Evolutionary conservation across 2,329 filamentous ascomycete genomes (phyloP).

Genomic region (Xylaria sp.): DNA sequence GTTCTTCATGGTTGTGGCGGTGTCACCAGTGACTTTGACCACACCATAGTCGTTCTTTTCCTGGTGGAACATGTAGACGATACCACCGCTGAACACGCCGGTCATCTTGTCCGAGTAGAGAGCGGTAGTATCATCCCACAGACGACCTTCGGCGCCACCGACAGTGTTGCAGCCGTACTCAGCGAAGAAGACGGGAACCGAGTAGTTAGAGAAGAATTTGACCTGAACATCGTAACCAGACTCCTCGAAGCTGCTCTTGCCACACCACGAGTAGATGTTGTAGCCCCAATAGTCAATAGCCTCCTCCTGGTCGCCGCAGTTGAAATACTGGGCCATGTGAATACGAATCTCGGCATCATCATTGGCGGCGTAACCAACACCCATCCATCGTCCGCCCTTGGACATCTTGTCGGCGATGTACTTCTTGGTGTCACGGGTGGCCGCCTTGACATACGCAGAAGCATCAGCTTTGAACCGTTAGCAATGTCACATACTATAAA

Average conservation of each 20-base stretch:
- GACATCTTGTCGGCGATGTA: slow-evolving; percentile 70
- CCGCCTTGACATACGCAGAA: slow-evolving; percentile 80
- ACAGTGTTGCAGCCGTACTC: slow-evolving; percentile 79
- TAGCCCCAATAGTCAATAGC: slow-evolving; percentile 85
- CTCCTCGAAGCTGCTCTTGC: slow-evolving; percentile 65
- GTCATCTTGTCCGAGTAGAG: slow-evolving; percentile 74
- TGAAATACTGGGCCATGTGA: slow-evolving; percentile 75
- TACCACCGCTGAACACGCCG: slow-evolving; percentile 76
- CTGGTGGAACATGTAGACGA: slow-evolving; percentile 86
- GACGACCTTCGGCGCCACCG: slow-evolving; percentile 58
- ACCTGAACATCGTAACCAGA: slow-evolving; percentile 75
- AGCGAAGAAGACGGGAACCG: slow-evolving; percentile 80
- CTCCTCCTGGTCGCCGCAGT: slow-evolving; percentile 65
- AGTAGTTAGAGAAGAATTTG: slow-evolving; percentile 73
- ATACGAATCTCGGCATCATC: slow-evolving; percentile 75
- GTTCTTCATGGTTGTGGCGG: slow-evolving; percentile 65
- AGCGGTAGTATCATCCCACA: slow-evolving; percentile 71
- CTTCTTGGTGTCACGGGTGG: slow-evolving; percentile 78
- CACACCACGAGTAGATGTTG: slow-evolving; percentile 90
- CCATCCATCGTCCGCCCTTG: slow-evolving; percentile 67
- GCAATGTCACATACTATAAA: too few relatives aligned
- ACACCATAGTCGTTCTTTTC: slow-evolving; percentile 76
- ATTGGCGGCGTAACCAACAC: slow-evolving; percentile 80
- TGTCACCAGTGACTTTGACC: slow-evolving; percentile 56
- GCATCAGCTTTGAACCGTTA: slow-evolving; percentile 59